Percentiles rank a stretch among this genome's conserved stretches.
Evolutionary conservation across 2,329 filamentous ascomycete species (phyloP).

Genomic region (Alternaria ethzedia): DNA sequence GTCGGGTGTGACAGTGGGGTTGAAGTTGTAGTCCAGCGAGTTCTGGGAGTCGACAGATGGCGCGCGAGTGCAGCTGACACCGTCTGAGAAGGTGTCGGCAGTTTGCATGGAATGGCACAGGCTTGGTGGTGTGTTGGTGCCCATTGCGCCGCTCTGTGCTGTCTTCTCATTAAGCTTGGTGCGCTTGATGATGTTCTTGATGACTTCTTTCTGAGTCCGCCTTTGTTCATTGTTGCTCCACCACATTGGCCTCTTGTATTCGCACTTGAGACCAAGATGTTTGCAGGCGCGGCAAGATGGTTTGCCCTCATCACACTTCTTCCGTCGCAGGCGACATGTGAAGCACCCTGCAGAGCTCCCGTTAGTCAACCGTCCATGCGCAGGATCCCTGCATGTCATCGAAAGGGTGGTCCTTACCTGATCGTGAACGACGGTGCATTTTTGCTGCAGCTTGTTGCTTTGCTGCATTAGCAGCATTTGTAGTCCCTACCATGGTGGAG

Average conservation of each 20-base stretch:
- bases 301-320: conserved; percentile 74
- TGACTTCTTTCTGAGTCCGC: conserved; percentile 86
- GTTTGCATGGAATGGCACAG: conserved; percentile 83
- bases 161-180: conserved; percentile 94
- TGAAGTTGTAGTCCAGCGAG: conserved; percentile 69
- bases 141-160: conserved; percentile 57
- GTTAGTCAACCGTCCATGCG: conserved; percentile 47
- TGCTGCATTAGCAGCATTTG: conserved; percentile 57
- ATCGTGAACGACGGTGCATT: conserved; percentile 92
- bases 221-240: conserved; percentile 93
- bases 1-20: conserved; percentile 63
- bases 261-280: conserved; percentile 82
- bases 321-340: conserved; percentile 70
- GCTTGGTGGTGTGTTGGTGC: conserved; percentile 72
- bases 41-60: conserved; percentile 82
- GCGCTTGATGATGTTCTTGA: conserved; percentile 97
- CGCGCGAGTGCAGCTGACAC: conserved; percentile 71
- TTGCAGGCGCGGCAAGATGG: conserved; percentile 69
- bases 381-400: conserved; percentile 45
- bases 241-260: conserved; percentile 97
- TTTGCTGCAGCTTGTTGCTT: conserved; percentile 70
- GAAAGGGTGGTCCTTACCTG: conserved; percentile 69
- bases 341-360: conserved; percentile 63
- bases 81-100: conserved; percentile 79
- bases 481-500: conserved; percentile 59